phyloP scores from a whole-genome alignment of 805 yeast genomes.

The Torulaspora franciscae region DNA sequence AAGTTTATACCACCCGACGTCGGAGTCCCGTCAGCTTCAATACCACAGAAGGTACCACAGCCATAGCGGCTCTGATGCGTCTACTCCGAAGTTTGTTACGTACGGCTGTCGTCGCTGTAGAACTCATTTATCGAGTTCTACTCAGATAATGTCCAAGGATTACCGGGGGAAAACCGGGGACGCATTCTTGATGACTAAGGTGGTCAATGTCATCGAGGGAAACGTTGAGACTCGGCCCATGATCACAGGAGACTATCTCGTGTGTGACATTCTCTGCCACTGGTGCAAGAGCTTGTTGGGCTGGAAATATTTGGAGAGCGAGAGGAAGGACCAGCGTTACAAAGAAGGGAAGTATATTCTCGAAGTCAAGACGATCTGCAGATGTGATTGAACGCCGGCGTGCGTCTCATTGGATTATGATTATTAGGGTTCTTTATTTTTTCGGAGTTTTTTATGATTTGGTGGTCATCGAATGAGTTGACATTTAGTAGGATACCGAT shows the following conservation, averaged over 20 bases:
- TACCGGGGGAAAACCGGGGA: conserved; percentile 55
- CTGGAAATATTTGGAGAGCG: conserved; percentile 57
- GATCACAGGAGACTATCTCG: conserved; percentile 57
- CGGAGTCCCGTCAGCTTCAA: conserved; percentile 10
- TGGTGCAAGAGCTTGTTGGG: conserved; percentile 53
- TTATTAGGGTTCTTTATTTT: conserved; percentile 1
- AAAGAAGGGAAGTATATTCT: conserved; percentile 60
- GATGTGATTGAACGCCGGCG: conserved; percentile 14
- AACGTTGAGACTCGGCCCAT: conserved; percentile 41
- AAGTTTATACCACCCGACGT: conserved; percentile 11
- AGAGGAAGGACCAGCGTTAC: conserved; percentile 43
- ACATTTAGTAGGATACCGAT: background rate
- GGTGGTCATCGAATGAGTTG: background rate
- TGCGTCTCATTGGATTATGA: background rate
- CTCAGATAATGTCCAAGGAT: conserved; percentile 36
- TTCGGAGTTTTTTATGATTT: background rate
- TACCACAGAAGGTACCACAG: conserved; percentile 9
- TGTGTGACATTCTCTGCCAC: conserved; percentile 53
- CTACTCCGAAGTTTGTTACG: conserved; percentile 23
- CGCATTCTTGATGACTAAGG: conserved; percentile 50
- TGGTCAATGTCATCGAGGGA: conserved; percentile 43
- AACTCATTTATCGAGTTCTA: conserved; percentile 32
- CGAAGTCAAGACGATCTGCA: conserved; percentile 37
- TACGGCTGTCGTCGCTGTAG: conserved; percentile 34
- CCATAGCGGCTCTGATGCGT: conserved; percentile 8